A percentile compares a stretch with the other conserved stretches of the same genome.
Evolutionary conservation across 2,329 filamentous ascomycete genomes (phyloP).

Genomic region (Dactylonectria estremocensis): DNA sequence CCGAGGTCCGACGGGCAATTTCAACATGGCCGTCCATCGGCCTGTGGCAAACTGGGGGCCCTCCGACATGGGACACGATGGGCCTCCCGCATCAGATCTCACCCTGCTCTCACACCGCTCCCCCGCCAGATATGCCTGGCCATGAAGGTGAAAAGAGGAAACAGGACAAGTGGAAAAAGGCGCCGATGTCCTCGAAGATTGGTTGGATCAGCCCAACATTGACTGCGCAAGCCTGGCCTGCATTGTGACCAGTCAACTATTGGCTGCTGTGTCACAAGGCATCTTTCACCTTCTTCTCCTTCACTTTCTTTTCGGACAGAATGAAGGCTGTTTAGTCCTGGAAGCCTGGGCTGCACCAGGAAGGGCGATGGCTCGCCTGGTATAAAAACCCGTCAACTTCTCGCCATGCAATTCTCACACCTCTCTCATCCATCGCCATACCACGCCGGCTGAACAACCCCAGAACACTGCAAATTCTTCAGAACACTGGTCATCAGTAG

Average conservation of each 20-base stretch:
- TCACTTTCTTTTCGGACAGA: constrained; percentile 2
- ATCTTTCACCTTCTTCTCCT: constrained; percentile 13
- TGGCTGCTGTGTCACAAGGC: not conserved
- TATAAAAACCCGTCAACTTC: not conserved
- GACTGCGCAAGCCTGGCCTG: not conserved
- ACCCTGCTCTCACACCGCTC: constrained; percentile 2
- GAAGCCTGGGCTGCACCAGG: not conserved
- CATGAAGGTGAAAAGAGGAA: not conserved
- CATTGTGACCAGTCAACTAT: not conserved
- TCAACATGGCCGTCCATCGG: not conserved
- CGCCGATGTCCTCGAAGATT: not conserved
- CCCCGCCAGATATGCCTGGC: not conserved
- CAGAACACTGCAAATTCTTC: not conserved
- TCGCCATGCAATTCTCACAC: not conserved
- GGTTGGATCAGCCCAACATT: not conserved
- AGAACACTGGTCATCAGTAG: too few species aligned
- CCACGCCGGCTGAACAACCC: not conserved
- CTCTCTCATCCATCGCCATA: constrained; percentile 1
- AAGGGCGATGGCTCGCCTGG: not conserved
- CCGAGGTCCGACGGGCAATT: not conserved
- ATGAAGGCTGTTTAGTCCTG: not conserved
- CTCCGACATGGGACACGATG: not conserved
- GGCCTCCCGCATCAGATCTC: constrained; percentile 24
- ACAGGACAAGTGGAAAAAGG: not conserved
- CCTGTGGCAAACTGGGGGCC: not conserved